phyloP scores from a whole-genome alignment of 306 rosid genomes.

The Medicago lupulina region DNA sequence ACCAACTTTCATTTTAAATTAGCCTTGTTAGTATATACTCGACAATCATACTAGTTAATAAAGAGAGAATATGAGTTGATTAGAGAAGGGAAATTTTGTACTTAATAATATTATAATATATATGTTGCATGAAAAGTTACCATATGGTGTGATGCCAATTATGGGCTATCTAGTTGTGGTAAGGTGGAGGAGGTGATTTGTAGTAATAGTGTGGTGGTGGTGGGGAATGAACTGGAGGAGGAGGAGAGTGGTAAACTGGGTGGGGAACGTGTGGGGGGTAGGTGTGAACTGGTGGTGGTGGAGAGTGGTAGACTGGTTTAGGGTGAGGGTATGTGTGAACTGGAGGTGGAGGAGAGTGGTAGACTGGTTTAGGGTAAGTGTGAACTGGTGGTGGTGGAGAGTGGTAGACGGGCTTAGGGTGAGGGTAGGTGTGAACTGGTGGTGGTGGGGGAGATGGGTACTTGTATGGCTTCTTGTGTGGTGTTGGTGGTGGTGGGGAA shows the following conservation, averaged over 20 bases:
- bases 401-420: conserved; percentile 19
- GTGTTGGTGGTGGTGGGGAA: conserved; percentile 29
- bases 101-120: conserved; percentile 7
- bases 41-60: not conserved
- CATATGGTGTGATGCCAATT: conserved; percentile 26
- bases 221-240: conserved; percentile 53
- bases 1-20: not conserved
- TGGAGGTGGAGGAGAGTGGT: conserved; percentile 27
- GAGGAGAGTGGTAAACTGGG: conserved; percentile 46
- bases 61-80: conserved; percentile 9
- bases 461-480: too few relatives aligned
- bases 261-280: conserved; percentile 32
- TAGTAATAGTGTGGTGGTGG: conserved; percentile 64
- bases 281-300: conserved; percentile 27
- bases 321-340: conserved; percentile 14
- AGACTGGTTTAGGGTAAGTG: not conserved
- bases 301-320: conserved; percentile 22
- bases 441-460: too few relatives aligned
- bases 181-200: conserved; percentile 71
- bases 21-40: not conserved
- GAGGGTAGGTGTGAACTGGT: conserved; percentile 7
- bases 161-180: conserved; percentile 57
- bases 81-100: not conserved
- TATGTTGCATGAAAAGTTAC: conserved; percentile 27
- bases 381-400: conserved; percentile 23